These are phyloP conservation scores for Pedinophyceae sp. DNA, from an alignment of 139 green algal species.

Conservation along the genomic window DNA sequence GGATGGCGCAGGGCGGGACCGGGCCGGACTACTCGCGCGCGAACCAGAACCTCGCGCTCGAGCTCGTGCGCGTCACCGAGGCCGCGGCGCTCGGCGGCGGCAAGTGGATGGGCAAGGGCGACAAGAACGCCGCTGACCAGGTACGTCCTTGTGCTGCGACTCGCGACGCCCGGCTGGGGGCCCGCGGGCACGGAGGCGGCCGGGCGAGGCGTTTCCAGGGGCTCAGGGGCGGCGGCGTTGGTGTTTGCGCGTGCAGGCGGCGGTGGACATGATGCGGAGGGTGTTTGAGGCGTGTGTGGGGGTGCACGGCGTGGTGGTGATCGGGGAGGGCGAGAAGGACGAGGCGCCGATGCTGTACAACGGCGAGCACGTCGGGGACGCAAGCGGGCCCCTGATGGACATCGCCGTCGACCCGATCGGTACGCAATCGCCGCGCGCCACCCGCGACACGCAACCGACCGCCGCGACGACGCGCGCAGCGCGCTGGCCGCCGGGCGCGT, in stretches of 20 bases:
- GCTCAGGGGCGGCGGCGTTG: no score
- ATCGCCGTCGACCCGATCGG: slow-evolving; percentile 62
- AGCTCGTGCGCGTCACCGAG: slow-evolving; percentile 69
- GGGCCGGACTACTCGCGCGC: slow-evolving; percentile 27
- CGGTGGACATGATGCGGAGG: slow-evolving; percentile 70
- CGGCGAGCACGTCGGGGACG: slow-evolving; percentile 39
- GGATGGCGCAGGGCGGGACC: no score
- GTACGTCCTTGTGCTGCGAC: slow-evolving; percentile 9
- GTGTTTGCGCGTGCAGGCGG: no score
- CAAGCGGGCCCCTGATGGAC: slow-evolving; percentile 28
- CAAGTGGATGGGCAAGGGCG: slow-evolving; percentile 46
- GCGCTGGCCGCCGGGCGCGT: no score
- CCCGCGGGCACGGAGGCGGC: no score
- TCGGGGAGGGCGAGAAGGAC: slow-evolving; percentile 70
- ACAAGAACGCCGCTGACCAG: slow-evolving; percentile 74
- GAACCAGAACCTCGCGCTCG: slow-evolving; percentile 62
- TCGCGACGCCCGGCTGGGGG: background rate
- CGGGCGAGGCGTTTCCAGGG: background rate
- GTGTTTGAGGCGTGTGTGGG: slow-evolving; percentile 39
- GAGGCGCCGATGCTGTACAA: slow-evolving; percentile 68
- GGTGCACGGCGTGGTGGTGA: slow-evolving; percentile 63
- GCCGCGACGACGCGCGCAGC: no score
- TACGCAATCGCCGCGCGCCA: no score
- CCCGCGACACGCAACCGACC: no score
- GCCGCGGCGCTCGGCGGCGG: slow-evolving; percentile 46